These are phyloP conservation scores for Aquilaria sinensis DNA, from an alignment of 345 rosid genomes.

Conservation along the genomic window DNA sequence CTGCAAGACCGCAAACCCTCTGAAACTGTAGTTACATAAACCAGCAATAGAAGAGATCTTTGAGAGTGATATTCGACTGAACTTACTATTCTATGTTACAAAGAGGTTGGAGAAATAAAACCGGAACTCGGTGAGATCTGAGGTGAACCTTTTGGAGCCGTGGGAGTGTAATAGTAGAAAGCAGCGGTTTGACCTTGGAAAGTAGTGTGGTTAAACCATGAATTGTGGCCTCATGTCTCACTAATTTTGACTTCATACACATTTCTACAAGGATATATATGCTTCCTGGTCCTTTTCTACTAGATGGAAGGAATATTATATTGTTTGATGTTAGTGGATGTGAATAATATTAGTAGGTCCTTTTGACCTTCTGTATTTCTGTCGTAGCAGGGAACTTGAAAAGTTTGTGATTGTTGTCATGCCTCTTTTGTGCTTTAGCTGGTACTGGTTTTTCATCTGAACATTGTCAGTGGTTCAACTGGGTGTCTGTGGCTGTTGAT, in stretches of 20 bases:
- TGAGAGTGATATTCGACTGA: not conserved
- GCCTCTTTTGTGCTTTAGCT: no score
- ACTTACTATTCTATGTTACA: slow-evolving; percentile 1
- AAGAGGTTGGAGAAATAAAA: slow-evolving; percentile 15
- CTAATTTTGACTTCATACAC: slow-evolving; percentile 17
- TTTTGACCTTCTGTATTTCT: no score
- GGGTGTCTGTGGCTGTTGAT: no score
- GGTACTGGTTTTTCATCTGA: no score
- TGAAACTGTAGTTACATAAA: slow-evolving; percentile 1
- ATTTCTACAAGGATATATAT: slow-evolving; percentile 14
- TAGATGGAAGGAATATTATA: no score
- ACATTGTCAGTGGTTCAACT: no score
- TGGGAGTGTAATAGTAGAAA: slow-evolving; percentile 10
- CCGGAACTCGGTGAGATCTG: slow-evolving; percentile 14
- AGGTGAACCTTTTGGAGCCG: slow-evolving; percentile 11
- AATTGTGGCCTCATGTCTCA: not conserved
- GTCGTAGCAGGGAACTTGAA: no score
- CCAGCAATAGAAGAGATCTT: no score
- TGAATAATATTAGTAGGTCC: no score
- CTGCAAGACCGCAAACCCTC: slow-evolving; percentile 56
- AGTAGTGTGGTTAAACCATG: slow-evolving; percentile 8
- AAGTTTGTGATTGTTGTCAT: no score
- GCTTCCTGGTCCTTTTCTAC: not conserved
- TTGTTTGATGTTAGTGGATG: no score
- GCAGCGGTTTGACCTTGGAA: slow-evolving; percentile 13